Evolutionary conservation across 2,329 filamentous ascomycete species (phyloP).

Genomic region (Phoma sp.): DNA sequence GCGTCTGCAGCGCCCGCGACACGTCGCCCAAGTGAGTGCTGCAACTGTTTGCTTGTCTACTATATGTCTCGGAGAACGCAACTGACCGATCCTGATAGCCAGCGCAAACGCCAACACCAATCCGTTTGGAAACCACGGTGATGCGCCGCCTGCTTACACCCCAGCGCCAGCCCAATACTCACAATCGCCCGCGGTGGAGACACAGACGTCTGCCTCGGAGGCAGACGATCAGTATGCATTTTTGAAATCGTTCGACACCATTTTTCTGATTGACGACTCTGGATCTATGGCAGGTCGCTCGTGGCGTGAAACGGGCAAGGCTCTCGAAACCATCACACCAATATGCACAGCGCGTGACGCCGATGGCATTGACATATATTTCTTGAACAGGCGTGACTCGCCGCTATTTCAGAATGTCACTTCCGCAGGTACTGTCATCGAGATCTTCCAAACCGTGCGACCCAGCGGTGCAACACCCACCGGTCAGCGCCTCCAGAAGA

Average conservation of each 20-base stretch:
- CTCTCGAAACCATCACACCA: slow-evolving; percentile 75
- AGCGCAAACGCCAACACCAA: slow-evolving; percentile 35
- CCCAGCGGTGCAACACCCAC: slow-evolving; percentile 76
- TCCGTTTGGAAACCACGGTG: slow-evolving; percentile 36
- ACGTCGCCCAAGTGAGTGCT: slow-evolving; percentile 46
- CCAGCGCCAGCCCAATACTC: slow-evolving; percentile 29
- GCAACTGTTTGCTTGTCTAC: not conserved
- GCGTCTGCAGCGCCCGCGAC: slow-evolving; percentile 39
- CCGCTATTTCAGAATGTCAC: slow-evolving; percentile 70
- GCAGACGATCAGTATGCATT: slow-evolving; percentile 76
- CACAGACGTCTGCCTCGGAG: slow-evolving; percentile 5
- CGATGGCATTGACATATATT: slow-evolving; percentile 90
- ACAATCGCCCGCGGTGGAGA: not conserved
- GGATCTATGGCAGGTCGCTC: slow-evolving; percentile 78
- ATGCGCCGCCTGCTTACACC: slow-evolving; percentile 53
- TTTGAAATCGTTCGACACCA: slow-evolving; percentile 79
- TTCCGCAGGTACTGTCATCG: slow-evolving; percentile 62
- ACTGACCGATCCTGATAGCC: slow-evolving; percentile 24
- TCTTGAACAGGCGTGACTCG: slow-evolving; percentile 73
- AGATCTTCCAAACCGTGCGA: slow-evolving; percentile 71
- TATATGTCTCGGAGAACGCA: not conserved
- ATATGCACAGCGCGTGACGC: slow-evolving; percentile 80
- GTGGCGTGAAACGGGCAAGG: slow-evolving; percentile 76
- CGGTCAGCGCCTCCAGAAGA: slow-evolving; percentile 70
- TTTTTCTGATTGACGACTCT: slow-evolving; percentile 93